Conservation (phyloP, 805 yeast species). For the Suhomyces canberraensis region DNA sequence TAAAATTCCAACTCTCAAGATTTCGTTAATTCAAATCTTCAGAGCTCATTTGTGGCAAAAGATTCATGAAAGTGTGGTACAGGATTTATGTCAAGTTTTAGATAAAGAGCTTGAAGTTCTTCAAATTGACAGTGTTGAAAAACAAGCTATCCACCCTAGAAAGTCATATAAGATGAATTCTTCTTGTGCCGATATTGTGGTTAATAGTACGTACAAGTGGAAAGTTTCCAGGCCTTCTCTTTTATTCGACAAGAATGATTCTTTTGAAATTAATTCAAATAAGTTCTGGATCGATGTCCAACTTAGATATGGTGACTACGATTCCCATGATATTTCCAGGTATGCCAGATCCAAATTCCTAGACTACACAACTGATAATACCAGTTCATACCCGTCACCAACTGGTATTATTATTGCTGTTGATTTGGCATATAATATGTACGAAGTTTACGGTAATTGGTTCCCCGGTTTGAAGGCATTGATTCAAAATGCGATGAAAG, state of each 20-base stretch:
- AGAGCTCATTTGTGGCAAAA: conserved; percentile 99
- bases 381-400: conserved; percentile 85
- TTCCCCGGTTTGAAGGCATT: conserved; percentile 90
- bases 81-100: conserved; percentile 87
- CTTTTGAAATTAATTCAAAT: conserved; percentile 52
- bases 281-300: conserved; percentile 96
- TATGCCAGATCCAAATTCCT: conserved; percentile 89
- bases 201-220: conserved; percentile 78
- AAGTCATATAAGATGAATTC: conserved; percentile 97
- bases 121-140: conserved; percentile 81
- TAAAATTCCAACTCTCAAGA: conserved; percentile 94
- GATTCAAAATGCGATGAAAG: conserved; percentile 86
- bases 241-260: conserved; percentile 67
- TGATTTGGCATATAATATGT: conserved; percentile 93
- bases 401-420: conserved; percentile 89
- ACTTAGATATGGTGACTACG: conserved; percentile 93
- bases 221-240: conserved; percentile 77
- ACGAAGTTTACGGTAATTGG: conserved; percentile 97
- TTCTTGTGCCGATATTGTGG: conserved; percentile 85
- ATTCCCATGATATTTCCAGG: conserved; percentile 93
- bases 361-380: conserved; percentile 87
- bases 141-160: conserved; percentile 93
- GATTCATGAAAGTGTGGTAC: conserved; percentile 92
- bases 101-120: conserved; percentile 83
- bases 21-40: conserved; percentile 92